Conservation (phyloP, 176 grass and related monocot genomes). For the Poa pratensis region DNA sequence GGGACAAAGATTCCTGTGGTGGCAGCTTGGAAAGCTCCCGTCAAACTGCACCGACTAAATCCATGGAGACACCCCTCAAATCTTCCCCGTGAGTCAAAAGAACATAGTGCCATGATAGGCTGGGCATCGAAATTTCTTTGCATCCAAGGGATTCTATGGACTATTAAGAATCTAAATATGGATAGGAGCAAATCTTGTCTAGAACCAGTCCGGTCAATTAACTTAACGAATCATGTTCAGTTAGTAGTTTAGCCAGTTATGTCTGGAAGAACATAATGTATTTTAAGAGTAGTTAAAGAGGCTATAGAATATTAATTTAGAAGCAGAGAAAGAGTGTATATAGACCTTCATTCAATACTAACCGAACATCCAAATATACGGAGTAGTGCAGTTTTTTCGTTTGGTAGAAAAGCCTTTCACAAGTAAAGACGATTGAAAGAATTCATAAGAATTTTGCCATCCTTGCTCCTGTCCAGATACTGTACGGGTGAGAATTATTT, state of each 20-base stretch:
- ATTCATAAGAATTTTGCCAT: too few relatives aligned
- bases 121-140: neutral
- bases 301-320: neutral
- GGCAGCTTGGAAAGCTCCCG: slow-evolving; percentile 27
- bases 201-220: slow-evolving; percentile 41
- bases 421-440: neutral
- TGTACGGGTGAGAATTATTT: too few relatives aligned
- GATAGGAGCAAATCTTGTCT: slow-evolving; percentile 37
- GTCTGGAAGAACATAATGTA: neutral
- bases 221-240: neutral
- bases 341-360: neutral
- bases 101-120: neutral
- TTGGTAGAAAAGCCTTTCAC: neutral
- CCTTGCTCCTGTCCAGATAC: too few relatives aligned
- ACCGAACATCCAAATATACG: neutral
- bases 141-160: slow-evolving; percentile 25
- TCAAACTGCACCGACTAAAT: slow-evolving; percentile 59
- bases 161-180: neutral
- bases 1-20: slow-evolving; percentile 53
- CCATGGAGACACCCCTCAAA: slow-evolving; percentile 25
- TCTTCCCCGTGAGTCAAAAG: slow-evolving; percentile 35
- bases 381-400: neutral
- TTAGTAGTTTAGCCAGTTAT: neutral
- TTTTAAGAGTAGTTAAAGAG: too few relatives aligned
- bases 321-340: neutral